These are phyloP conservation scores for Anthostomella pinea DNA, from an alignment of 2,329 filamentous ascomycete genomes.

Conservation along the genomic window DNA sequence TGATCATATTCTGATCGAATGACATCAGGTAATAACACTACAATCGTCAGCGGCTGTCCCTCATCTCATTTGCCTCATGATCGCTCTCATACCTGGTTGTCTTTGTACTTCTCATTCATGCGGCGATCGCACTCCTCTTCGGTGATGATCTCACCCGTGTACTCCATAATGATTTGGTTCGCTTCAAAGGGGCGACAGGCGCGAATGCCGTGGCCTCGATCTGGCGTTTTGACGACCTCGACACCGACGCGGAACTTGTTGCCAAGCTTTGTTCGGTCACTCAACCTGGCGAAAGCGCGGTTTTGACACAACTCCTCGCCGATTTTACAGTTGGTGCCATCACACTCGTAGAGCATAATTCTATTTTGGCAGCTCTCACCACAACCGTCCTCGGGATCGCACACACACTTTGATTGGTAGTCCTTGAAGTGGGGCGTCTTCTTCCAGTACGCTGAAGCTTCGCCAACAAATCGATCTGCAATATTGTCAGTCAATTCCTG, in stretches of 20 bases:
- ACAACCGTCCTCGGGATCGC: conserved; percentile 74
- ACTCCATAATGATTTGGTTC: conserved; percentile 96
- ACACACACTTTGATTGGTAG: conserved; percentile 75
- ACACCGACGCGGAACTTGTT: conserved; percentile 90
- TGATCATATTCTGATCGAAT: conserved; percentile 97
- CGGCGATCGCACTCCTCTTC: conserved; percentile 89
- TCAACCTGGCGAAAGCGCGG: conserved; percentile 79
- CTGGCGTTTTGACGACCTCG: conserved; percentile 86
- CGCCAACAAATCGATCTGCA: conserved; percentile 83
- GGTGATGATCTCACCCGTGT: conserved; percentile 96
- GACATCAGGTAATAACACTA: conserved; percentile 99
- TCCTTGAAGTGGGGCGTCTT: conserved; percentile 72
- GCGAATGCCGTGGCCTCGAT: conserved; percentile 88
- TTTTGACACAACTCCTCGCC: conserved; percentile 76
- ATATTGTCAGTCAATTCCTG: conserved; percentile 28
- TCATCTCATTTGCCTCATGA: conserved; percentile 7
- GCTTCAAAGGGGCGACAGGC: conserved; percentile 84
- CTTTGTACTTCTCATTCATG: conserved; percentile 90
- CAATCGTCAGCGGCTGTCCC: conserved; percentile 7
- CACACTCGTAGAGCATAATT: conserved; percentile 97
- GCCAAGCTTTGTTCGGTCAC: conserved; percentile 69
- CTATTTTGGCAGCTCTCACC: conserved; percentile 89
- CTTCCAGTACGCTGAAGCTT: conserved; percentile 77
- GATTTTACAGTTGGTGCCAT: conserved; percentile 81
- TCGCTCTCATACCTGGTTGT: conserved; percentile 78